Conservation (phyloP, 2,329 filamentous ascomycete species). For the Cryphonectria radicalis region DNA sequence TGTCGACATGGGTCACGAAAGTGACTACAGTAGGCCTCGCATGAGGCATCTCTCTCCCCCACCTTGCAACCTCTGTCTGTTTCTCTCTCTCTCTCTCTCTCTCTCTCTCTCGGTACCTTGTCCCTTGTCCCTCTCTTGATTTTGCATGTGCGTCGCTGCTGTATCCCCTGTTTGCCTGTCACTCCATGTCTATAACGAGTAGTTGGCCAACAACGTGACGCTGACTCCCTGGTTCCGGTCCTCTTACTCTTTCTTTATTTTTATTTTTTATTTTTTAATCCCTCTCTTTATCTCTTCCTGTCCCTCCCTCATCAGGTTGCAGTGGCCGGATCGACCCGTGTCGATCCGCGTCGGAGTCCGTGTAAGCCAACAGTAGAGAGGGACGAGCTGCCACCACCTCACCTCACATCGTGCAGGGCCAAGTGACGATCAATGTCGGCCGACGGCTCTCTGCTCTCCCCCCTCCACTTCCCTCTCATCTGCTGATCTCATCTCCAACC, state of each 20-base stretch:
- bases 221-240: neutral
- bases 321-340: neutral
- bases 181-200: slow-evolving; percentile 7
- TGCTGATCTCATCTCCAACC: slow-evolving; percentile 7
- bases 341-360: slow-evolving; percentile 11
- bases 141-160: neutral
- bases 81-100: too few relatives aligned
- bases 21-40: neutral
- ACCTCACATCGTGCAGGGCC: neutral
- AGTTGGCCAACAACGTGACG: slow-evolving; percentile 5
- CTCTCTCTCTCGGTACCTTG: neutral
- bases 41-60: neutral
- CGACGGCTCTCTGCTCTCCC: neutral
- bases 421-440: neutral
- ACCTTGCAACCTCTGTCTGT: neutral
- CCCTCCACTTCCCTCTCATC: neutral
- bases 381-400: neutral
- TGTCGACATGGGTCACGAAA: slow-evolving; percentile 12
- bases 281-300: neutral
- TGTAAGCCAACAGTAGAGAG: slow-evolving; percentile 1
- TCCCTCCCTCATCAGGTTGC: neutral
- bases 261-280: neutral
- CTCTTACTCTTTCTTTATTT: neutral
- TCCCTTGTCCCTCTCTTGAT: neutral
- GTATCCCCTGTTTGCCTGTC: neutral